These are phyloP conservation scores for Trichoderma pleuroti DNA, from an alignment of 2,329 filamentous ascomycete genomes.

Conservation along the genomic window DNA sequence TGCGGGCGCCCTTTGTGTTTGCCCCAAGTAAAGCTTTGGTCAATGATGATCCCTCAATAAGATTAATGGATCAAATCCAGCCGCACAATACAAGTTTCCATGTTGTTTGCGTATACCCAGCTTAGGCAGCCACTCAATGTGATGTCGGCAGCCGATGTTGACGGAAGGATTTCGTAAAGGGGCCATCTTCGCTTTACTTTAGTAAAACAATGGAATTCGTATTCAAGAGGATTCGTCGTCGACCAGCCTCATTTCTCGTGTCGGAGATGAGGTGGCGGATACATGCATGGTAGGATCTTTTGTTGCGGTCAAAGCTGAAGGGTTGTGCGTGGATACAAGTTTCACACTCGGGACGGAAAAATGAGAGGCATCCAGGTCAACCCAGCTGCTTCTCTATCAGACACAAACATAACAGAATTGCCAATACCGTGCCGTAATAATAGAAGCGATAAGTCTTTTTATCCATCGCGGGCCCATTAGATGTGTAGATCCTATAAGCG, in stretches of 20 bases:
- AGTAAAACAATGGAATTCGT: not conserved
- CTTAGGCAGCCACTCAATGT: not conserved
- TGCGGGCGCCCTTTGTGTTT: not conserved
- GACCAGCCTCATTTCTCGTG: not conserved
- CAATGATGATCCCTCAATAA: not conserved
- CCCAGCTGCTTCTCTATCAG: not conserved
- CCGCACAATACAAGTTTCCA: not conserved
- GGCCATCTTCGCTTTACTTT: not conserved
- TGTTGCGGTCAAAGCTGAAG: not conserved
- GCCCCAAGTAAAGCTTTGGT: not conserved
- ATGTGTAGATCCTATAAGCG: not conserved
- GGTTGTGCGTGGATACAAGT: not conserved
- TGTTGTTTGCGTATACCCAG: not conserved
- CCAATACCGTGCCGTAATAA: not conserved
- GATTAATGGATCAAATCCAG: not conserved
- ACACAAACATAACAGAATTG: not conserved
- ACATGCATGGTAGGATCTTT: not conserved
- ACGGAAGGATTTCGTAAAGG: not conserved
- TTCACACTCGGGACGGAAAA: not conserved
- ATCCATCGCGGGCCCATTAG: not conserved
- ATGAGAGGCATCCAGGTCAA: not conserved
- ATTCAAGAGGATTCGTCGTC: not conserved
- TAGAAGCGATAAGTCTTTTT: not conserved
- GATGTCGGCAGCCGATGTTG: not conserved
- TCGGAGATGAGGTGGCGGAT: not conserved